Base-by-base conservation (phyloP, 257 asterid genomes). In the Ligustrum vulgare region DNA sequence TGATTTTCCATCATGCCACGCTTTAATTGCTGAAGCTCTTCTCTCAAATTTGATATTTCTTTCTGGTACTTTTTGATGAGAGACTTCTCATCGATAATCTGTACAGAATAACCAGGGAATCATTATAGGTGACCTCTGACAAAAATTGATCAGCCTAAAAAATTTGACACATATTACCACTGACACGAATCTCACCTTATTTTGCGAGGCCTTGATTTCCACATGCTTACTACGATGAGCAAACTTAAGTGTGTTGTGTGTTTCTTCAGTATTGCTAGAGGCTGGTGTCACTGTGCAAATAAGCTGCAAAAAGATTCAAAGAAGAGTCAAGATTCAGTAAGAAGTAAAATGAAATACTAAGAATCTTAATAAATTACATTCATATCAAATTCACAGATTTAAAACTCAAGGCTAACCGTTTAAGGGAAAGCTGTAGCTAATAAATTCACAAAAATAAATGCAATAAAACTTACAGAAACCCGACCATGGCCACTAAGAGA, bases 1-100 rank as follows among this genome's bases (percentile, higher is more conserved):
- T 85, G 91, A 80, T 88, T 91, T 75, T 91, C 92, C 87, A 80
- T 79, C 91, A 88, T 90, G 71, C 97, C 96, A 79, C 84, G 81
- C 87, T 81, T 91, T 77, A 91, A 80, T 76, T 86, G 93, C 81
- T 87, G 87, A 85, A 91, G 97, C 84, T 91, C 96, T 85, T 87
- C 89, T 85, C 82, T 91, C 84, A 91, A 82, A 79, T 75, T 84
- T 81, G 93, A 89, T 71, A 91, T 91, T 85, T 91, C 96, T 79
- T 75, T 86, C 86, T 91, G 97, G 84, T 91, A 91, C 86, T 90
- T 91, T 80, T 91, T 91, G 28, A 90, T 91, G 80, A 91, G 93
- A 80, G 97, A 91, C 83, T 91, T 91, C 91, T 90, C 96, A 37
- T 91, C 97, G 82, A 91, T 80, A 84, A 91, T 88, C 97, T 91